These are phyloP conservation scores for Albatrellus ellisii DNA, from an alignment of 768 basidiomycete species.

Conservation along the genomic window DNA sequence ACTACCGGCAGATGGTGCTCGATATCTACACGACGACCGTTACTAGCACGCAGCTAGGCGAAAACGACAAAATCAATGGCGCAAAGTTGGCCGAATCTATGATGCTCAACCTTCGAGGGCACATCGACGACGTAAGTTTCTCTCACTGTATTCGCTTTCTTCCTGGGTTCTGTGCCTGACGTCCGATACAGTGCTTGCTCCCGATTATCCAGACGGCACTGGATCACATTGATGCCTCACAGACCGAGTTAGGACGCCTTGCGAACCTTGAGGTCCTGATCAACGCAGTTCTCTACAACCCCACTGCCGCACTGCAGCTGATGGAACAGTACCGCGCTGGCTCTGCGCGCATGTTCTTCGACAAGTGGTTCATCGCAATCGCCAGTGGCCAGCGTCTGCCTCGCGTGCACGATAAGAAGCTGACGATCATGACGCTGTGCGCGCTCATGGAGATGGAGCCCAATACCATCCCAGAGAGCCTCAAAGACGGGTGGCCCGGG, in stretches of 20 bases:
- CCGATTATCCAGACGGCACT: constrained; percentile 51
- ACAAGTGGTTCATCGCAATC: constrained; percentile 73
- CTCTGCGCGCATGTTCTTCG: constrained; percentile 65
- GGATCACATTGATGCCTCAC: constrained; percentile 40
- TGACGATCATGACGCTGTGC: constrained; percentile 65
- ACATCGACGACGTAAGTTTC: constrained; percentile 58
- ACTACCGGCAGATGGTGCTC: constrained; percentile 69
- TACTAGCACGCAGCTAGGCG: constrained; percentile 59
- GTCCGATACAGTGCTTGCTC: constrained; percentile 39
- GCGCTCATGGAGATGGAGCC: constrained; percentile 63
- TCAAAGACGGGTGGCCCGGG: constrained; percentile 63
- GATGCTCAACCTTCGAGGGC: constrained; percentile 66
- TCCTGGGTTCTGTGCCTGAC: constrained; percentile 3
- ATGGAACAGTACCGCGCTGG: constrained; percentile 52
- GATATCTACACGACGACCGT: constrained; percentile 76
- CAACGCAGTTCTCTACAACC: constrained; percentile 76
- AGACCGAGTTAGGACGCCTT: constrained; percentile 53
- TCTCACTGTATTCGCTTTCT: not conserved
- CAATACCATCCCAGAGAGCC: constrained; percentile 35
- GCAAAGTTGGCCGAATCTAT: constrained; percentile 78
- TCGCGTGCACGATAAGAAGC: constrained; percentile 84
- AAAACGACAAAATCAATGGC: constrained; percentile 73
- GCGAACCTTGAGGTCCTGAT: constrained; percentile 77
- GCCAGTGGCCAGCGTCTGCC: constrained; percentile 46
- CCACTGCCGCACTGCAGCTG: constrained; percentile 58